Evolutionary conservation across 192 early-diverging fungal species (phyloP).

Genomic region (Jimgerdemannia flammicorona): DNA sequence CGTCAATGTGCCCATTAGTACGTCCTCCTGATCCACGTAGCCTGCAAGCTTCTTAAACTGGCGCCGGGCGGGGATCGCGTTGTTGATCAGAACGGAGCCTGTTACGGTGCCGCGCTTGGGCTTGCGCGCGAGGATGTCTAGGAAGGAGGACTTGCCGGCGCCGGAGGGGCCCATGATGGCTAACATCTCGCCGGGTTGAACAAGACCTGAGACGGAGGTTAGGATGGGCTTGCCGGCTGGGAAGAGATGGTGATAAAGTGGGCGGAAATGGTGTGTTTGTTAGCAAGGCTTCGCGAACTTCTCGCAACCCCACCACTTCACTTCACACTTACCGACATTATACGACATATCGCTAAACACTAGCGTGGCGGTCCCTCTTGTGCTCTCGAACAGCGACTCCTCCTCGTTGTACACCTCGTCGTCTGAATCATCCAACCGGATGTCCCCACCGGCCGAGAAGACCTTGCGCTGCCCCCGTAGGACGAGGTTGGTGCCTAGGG

Average conservation of each 20-base stretch:
- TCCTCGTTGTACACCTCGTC: neutral
- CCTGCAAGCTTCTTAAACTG: constrained; percentile 54
- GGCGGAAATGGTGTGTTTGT: too few species aligned
- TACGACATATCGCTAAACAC: constrained; percentile 58
- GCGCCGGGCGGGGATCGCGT: constrained; percentile 32
- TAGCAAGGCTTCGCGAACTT: neutral
- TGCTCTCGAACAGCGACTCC: neutral
- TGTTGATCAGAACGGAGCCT: constrained; percentile 57
- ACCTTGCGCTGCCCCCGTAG: neutral
- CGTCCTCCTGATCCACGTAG: constrained; percentile 93
- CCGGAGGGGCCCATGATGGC: constrained; percentile 93
- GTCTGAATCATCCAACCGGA: neutral
- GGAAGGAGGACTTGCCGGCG: constrained; percentile 44
- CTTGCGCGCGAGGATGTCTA: constrained; percentile 33
- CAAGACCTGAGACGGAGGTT: constrained; percentile 65
- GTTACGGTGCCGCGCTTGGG: constrained; percentile 23
- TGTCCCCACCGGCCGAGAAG: neutral
- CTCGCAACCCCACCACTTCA: neutral
- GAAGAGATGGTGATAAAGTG: too few species aligned
- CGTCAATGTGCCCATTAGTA: constrained; percentile 79
- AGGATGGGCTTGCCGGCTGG: constrained; percentile 58
- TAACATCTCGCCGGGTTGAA: constrained; percentile 68
- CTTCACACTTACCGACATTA: constrained; percentile 28
- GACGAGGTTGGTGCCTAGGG: neutral
- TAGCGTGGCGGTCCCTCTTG: constrained; percentile 34